Base-by-base conservation (phyloP, 192 early-diverging fungal genomes). In the Backusella macrospora region DNA sequence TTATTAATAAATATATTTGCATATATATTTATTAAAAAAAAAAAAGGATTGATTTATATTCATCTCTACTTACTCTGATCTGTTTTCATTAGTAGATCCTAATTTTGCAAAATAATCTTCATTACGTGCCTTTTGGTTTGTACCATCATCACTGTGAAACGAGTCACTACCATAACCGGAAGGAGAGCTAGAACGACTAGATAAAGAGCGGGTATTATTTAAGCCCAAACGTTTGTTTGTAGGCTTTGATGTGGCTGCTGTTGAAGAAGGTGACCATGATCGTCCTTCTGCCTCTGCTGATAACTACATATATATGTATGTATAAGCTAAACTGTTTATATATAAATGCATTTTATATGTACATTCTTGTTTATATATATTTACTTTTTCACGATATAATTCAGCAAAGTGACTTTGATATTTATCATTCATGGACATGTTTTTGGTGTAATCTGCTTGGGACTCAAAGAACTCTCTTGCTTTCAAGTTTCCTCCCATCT, bases 331-430 rank as follows among this genome's bases (percentile, higher is more conserved):
- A 16, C 38, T 21, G 23, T 34, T 62, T 62, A 18, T 62, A 43
- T 43, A 44, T 68, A 68, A 15, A 26, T 65, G 18, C 21, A 39
- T 59, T 23, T 59, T 26, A 23, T 65, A 29, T 44, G 46, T 62
- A 42, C 40, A 43, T 49, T 21, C n/a, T 43, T 45, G 15, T 55
- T n/a, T 68, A 23, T 70, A 43, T n/a, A 23, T 37, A 45, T 34
- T 34, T 81, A 98, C 92, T 87, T 96, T 96, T 72, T 96, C 92
- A 73, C 93, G 91, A 84, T 96, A 96, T 18, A 92, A 83, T 40
- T 87, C 80, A 23, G 96, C 95, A 84, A 95, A 95, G 47, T 89
- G 86, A 75, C 89, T 90, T 81, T 89, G 90, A 85, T 98, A 98
- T 80, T 96, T 98, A 69, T 96, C 93, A 64, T 84, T 81, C 68